Evolutionary conservation across 208 protist species (phyloP), one percentile per base, ranked within the genome.

Genomic region (Trypanosoma theileri): DNA sequence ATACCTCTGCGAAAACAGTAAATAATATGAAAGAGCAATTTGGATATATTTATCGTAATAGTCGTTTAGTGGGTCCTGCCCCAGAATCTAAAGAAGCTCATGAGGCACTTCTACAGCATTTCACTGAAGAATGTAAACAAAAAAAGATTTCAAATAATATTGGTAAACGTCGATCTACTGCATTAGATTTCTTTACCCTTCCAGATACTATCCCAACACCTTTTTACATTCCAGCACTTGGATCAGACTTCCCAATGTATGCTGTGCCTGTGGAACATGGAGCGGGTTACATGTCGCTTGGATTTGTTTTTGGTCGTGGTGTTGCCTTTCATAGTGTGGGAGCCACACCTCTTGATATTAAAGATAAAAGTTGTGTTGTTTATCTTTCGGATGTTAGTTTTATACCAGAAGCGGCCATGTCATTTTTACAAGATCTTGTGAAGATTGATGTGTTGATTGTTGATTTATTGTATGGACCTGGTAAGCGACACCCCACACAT

Each of bases 391-490:
- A 95, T 67, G 79, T 93, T 13, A 92, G 82, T 57, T 57, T 62
- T 12, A 71, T 91, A 31, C 82, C 83, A 0, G 56, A 42, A 14
- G 46, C 42, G 12, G 79, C 85, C 6, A 81, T 92, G 81, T 42
- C 58, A 8, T 96, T 96, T 62, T 73, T 94, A 40, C 54, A 75
- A 8, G 80, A 88, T 69, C 73, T 94, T 24, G 81, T 88, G 31
- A 92, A 89, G 69, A 91, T 94, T 57, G 88, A 96, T 57, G 75
- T 96, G 10, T 77, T 96, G 35, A 71, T 94, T 21, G 55, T 96
- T 24, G 91, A 94, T 42, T 50, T 92, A 0, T 70, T 96, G 13
- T 81, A 80, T 13, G 84, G 73, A 26, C 76, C 82, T 14, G 88
- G 84, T 13, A 19, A 60, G 12, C 45, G 59, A 8, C 81, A 81